Evolutionary conservation across 176 grass and related monocot species (phyloP), one percentile per base, ranked within the genome.

Genomic region (Bothriochloa decipiens): DNA sequence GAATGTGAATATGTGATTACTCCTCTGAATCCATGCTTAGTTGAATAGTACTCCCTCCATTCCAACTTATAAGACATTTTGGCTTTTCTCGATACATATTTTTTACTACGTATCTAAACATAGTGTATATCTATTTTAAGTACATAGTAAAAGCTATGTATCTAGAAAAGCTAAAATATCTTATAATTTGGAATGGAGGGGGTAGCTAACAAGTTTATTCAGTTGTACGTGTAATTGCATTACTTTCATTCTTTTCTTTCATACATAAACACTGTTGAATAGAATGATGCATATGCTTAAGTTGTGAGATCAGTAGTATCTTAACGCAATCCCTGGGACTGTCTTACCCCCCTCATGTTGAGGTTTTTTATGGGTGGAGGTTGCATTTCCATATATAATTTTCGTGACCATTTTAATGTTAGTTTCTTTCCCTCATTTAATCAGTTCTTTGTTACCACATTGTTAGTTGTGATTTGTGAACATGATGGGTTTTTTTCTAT

Each of bases 11-110:
- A 64, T 60, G 61, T 46, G 11, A 75, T 81, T 68, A 49, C 25
- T 42, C 25, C 50, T 81, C 40, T 60, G 37, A 55, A 67, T 68
- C 62, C 46, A 58, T 58, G 25, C 22, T 74, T 74, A 67, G 60
- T 41, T 67, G 61, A 74, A 60, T 87, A 36, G 10, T 13, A 13
- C 23, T 58, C 52, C 20, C 7, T n/a, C 8, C 7, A 58, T 60
- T 57, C 55, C 55, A 60, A 60, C 55, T 10, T n/a, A 60, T 60
- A 61, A 61, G n/a, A 25, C 1, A 11, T 25, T 61, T 61, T 61
- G 22, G 8, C 57, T 61, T 61, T 25, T 25, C 57, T 61, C 3
- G 11, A 11, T 11, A 25, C 40, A 41, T 60, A 23, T 1, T 60
- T 11, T 55, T 60, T n/a, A 58, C 20, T 60, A 23, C 11, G 55